Conservation (phyloP, 148 eudicot species). For the Rhododendron griersonianum region DNA sequence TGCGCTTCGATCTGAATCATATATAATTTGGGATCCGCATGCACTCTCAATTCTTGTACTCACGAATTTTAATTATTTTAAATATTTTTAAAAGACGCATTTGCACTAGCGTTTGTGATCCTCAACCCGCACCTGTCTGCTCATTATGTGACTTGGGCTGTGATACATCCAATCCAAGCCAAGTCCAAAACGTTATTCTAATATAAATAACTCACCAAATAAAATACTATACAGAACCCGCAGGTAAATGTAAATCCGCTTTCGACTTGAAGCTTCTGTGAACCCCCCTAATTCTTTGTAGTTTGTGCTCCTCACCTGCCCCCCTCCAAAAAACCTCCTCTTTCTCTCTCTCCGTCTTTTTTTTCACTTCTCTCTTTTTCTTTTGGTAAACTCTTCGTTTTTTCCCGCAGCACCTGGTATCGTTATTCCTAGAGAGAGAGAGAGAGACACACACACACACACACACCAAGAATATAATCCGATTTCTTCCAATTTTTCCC, state of each 20-base stretch:
- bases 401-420: conserved; percentile 12
- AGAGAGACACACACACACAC: conserved; percentile 5
- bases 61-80: no score
- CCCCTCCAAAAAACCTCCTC: background rate
- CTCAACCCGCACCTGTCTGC: rapidly evolving
- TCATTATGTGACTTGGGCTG: background rate
- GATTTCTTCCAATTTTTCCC: conserved; percentile 7
- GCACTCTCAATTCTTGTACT: no score
- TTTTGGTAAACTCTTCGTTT: background rate
- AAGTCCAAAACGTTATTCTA: background rate
- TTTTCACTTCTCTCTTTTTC: no score
- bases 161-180: background rate
- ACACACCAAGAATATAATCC: background rate
- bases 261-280: background rate
- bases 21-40: background rate
- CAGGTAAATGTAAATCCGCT: background rate
- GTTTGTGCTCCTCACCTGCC: conserved; percentile 24
- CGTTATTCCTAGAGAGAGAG: conserved; percentile 15
- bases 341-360: background rate
- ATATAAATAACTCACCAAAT: background rate
- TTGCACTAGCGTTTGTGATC: rapidly evolving
- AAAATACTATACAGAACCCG: background rate
- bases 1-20: no score
- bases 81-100: no score
- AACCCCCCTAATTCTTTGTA: conserved; percentile 9